Conservation (phyloP, 768 basidiomycete species). For the Piloderma croceum region DNA sequence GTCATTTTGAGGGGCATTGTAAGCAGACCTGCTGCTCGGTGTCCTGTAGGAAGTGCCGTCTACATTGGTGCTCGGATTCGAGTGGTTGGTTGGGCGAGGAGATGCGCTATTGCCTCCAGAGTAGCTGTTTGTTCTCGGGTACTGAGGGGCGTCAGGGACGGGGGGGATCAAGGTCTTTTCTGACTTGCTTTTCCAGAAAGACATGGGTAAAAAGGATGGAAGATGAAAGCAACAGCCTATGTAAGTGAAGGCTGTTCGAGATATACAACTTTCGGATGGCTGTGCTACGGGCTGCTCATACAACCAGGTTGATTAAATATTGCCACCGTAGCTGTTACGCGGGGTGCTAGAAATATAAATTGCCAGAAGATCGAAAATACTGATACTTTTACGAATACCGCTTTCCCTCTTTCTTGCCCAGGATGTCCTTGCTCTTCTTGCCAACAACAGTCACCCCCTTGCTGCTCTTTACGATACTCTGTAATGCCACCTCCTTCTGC, state of each 20-base stretch:
- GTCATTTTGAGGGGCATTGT: conserved; percentile 18
- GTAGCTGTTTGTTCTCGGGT: conserved; percentile 20
- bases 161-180: conserved; percentile 64
- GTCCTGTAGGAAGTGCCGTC: conserved; percentile 56
- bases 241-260: background rate
- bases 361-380: too few relatives aligned
- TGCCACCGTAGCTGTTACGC: too few relatives aligned
- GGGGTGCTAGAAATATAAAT: too few relatives aligned
- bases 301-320: conserved; percentile 1
- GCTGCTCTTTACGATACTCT: conserved; percentile 77
- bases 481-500: conserved; percentile 80
- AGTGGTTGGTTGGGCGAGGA: conserved; percentile 39
- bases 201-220: conserved; percentile 36
- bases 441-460: conserved; percentile 87
- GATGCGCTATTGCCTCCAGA: conserved; percentile 30
- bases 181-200: conserved; percentile 61
- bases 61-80: conserved; percentile 58
- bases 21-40: conserved; percentile 21
- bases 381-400: too few relatives aligned
- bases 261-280: conserved; percentile 1
- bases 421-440: conserved; percentile 44
- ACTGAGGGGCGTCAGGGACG: conserved; percentile 30
- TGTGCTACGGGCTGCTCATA: conserved; percentile 9
- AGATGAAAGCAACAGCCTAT: conserved; percentile 4
- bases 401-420: conserved; percentile 32